Evolutionary conservation across 2,329 filamentous ascomycete species (phyloP), one percentile per base, ranked within the genome.

Genomic region (Thermomyces lanuginosus): DNA sequence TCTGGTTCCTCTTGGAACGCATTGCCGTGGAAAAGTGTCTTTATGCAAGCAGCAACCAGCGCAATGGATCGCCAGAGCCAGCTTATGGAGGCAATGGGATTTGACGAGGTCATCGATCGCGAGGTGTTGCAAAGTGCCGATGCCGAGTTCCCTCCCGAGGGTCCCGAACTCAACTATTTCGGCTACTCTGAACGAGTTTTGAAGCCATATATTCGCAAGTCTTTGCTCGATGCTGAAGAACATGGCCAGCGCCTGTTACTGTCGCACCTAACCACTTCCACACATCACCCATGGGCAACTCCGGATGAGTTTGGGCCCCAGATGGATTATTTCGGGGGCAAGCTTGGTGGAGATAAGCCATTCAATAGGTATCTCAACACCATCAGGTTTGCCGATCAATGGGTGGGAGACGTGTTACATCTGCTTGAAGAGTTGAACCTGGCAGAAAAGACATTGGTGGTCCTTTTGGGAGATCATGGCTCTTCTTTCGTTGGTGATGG

Each of bases 311-410:
- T 48, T 31, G 32, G 41, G 13, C 35, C 38, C 6, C 36, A 42
- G 14, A 7, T 50, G 49, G 26, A 44, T 42, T 30, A 30, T 9
- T 30, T 30, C 12, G 35, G 41, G 38, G 6, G 24, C 30, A 7
- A 27, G 37, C 8, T 41, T 41, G n/a, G 34, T 14, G 15, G 22
- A n/a, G 45, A 51, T 33, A 37, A 45, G 4, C 40, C 43, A 26
- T 42, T 57, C 43, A 59, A 61, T 31, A 44, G 45, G 29, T 63
- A 58, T 36, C 32, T 63, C 20, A 60, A 62, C 32, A 48, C 56
- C 12, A 46, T 56, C 20, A 49, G 47, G 16, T 61, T 57, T 35
- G 49, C 50, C 22, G 58, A 61, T 31, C 33, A 39, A n/a, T 61
- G 58, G 57, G 41, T 61, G 5, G 51, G 50, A 20, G 44, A 56